Conservation (phyloP, 2,329 filamentous ascomycete genomes). For the Pezicula rhizophila region DNA sequence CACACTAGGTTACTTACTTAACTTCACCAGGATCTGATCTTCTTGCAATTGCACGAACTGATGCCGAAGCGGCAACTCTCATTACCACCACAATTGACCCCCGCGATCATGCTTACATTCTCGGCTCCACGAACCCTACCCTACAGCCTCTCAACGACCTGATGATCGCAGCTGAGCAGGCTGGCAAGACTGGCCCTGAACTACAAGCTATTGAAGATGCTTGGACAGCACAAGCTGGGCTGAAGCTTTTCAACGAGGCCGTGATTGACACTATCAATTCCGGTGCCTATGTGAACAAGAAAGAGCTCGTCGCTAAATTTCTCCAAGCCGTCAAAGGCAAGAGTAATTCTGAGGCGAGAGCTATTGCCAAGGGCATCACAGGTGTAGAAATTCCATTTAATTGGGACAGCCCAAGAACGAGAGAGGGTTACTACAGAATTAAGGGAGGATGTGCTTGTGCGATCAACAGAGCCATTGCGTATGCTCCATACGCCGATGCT, state of each 20-base stretch:
- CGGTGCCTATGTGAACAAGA: constrained; percentile 61
- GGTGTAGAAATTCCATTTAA: constrained; percentile 84
- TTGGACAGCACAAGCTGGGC: constrained; percentile 72
- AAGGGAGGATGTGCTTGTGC: constrained; percentile 87
- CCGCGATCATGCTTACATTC: constrained; percentile 89
- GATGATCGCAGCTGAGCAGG: constrained; percentile 77
- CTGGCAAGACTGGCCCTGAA: constrained; percentile 72
- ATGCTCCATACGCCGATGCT: constrained; percentile 87
- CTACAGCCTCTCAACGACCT: constrained; percentile 83
- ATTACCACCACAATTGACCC: constrained; percentile 96
- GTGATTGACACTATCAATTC: constrained; percentile 77
- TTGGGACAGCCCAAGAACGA: constrained; percentile 88
- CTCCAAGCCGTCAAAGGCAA: constrained; percentile 67
- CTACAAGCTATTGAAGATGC: constrained; percentile 89
- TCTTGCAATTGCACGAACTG: constrained; percentile 85
- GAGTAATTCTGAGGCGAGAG: constrained; percentile 75
- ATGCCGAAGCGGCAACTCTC: constrained; percentile 94
- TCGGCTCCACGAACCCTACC: constrained; percentile 79
- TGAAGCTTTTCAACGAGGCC: constrained; percentile 87
- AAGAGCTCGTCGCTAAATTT: constrained; percentile 62
- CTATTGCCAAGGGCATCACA: constrained; percentile 69
- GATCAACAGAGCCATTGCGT: constrained; percentile 83
- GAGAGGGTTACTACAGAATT: constrained; percentile 93
- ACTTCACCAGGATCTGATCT: constrained; percentile 63
- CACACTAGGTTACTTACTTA: constrained; percentile 6